Base-by-base conservation (phyloP, 164 flowering plant genomes). In the Dillenia suffruticosa region DNA sequence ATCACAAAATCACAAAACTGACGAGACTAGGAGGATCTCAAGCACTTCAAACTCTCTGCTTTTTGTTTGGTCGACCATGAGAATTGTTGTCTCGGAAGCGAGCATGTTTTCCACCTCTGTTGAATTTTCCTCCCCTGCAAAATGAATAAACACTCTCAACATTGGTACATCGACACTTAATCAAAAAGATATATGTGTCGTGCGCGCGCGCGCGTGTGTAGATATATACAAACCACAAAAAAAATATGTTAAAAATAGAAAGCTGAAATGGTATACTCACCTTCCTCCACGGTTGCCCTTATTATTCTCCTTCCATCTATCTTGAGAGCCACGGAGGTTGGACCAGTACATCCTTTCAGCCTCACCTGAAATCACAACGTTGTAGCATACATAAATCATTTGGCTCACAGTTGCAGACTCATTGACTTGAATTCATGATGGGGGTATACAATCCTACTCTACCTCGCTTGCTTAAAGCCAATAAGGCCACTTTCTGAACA, bases 321-420 rank as follows among this genome's bases (percentile, higher is more conserved):
- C 89, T 63, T 83, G 86, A 63, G 65, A 72, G 58, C 77, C 78
- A 10, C 87, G 87, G 14, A 92, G 78, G 10, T 65, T 62, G 68
- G 69, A 78, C 98, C 96, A 93, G 60, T 93, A 93, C 58, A 88
- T 86, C 67, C 58, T 86, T 68, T 92, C 98, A 43, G 95, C 89
- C 16, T 92, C 93, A 71, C 95, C 98, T 89, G 75, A 67, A 40
- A 57, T 12, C 16, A 51, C 8, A 50, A 12, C 12, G 64, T 19
- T 4, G 11, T 3, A 8, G n/a, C 1, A 15, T 15, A 17, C 5
- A 9, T 47, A 7, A n/a, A 19, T 12, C n/a, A 51, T 51, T 14
- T n/a, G 16, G 15, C n/a, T 0, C n/a, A 19, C 14, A 47, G 0
- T 58, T 50, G 15, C 1, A 26, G 12, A 51, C 7, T 51, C 16